Percentiles rank a stretch among this genome's conserved stretches.
Conservation (phyloP, 768 basidiomycete species). For the Nidularia sp. region DNA sequence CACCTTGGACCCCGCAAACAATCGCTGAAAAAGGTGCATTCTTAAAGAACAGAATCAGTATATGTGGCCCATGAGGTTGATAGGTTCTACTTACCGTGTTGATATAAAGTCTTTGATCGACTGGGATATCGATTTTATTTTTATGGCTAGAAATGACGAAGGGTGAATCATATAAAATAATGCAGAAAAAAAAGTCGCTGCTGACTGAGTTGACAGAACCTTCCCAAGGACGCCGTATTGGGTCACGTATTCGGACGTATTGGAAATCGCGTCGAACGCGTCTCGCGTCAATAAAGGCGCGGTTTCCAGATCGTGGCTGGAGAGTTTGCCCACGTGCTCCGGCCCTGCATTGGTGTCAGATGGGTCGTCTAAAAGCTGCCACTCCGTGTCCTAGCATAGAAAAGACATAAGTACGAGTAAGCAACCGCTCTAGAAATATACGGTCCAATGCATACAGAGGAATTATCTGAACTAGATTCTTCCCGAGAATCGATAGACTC, state of each 20-base stretch:
- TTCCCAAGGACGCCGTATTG: constrained; percentile 68
- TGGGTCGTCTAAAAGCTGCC: constrained; percentile 24
- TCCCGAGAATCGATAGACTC: no score
- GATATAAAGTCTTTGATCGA: constrained; percentile 56
- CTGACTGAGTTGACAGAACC: constrained; percentile 40
- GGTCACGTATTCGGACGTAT: constrained; percentile 22
- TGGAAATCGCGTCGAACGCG: constrained; percentile 29
- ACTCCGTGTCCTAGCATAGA: constrained; percentile 9
- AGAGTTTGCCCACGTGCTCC: constrained; percentile 5
- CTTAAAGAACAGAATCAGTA: constrained; percentile 23
- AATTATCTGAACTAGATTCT: no score
- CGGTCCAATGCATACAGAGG: no score
- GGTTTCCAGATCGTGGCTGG: constrained; percentile 33
- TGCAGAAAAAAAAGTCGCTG: constrained; percentile 1
- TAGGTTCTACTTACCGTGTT: constrained; percentile 50
- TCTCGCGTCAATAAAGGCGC: constrained; percentile 51
- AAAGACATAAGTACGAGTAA: no score
- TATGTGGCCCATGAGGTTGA: neutral
- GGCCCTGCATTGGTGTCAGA: constrained; percentile 3
- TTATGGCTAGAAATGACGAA: constrained; percentile 23
- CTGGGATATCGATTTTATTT: constrained; percentile 21
- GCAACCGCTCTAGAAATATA: no score
- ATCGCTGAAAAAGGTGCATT: constrained; percentile 72
- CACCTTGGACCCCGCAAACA: constrained; percentile 70
- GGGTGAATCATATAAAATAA: neutral